Conservation (phyloP, 306 rosid genomes). For the Styphnolobium japonicum region DNA sequence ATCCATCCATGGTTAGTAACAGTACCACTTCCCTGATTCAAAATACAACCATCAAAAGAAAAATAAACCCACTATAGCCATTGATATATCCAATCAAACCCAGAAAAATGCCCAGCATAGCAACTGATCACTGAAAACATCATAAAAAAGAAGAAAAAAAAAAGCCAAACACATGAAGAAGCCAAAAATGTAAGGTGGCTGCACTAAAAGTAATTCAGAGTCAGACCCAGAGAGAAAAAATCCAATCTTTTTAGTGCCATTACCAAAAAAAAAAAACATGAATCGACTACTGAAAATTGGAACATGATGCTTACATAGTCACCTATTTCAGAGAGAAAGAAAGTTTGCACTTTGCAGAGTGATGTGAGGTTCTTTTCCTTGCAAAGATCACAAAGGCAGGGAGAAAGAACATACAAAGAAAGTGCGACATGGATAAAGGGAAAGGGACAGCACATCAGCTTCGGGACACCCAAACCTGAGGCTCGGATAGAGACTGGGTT, state of each 20-base stretch:
- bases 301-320: neutral
- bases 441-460: conserved; percentile 16
- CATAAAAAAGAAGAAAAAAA: neutral
- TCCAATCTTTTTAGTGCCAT: neutral
- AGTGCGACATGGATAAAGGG: neutral
- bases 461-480: conserved; percentile 33
- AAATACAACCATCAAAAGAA: neutral
- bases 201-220: neutral
- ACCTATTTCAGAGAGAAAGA: conserved; percentile 5
- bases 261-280: neutral
- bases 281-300: neutral
- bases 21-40: neutral
- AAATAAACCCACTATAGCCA: neutral
- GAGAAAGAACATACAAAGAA: neutral
- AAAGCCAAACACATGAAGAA: neutral
- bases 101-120: neutral
- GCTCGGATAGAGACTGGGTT: neutral
- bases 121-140: neutral
- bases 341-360: neutral
- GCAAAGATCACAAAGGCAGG: neutral
- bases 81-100: neutral
- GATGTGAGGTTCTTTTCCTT: neutral
- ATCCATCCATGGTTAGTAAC: neutral
- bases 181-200: neutral
- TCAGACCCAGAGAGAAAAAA: neutral